Conservation (phyloP, 2,329 filamentous ascomycete species). For the Trichoderma atroviride region DNA sequence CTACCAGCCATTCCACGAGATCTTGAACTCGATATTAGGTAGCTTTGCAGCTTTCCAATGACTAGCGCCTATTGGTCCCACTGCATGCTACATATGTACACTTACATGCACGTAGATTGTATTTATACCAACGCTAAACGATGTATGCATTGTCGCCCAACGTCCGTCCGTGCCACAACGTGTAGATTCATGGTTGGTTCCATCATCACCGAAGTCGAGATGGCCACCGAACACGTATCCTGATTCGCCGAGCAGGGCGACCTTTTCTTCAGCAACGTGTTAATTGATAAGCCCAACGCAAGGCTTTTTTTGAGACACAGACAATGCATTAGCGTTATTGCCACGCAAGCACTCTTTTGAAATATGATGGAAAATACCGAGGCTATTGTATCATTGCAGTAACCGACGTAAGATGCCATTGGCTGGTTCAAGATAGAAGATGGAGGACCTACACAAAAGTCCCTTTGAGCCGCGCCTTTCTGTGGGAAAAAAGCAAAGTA, state of each 20-base stretch:
- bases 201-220: not conserved
- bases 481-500: not conserved
- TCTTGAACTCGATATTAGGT: no score
- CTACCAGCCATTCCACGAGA: not conserved
- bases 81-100: not conserved
- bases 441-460: not conserved
- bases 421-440: not conserved
- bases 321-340: not conserved
- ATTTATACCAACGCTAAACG: not conserved
- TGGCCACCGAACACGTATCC: not conserved
- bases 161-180: not conserved
- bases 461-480: not conserved
- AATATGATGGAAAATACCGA: not conserved
- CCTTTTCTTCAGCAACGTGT: not conserved
- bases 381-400: not conserved
- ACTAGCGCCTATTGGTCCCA: not conserved
- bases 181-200: not conserved
- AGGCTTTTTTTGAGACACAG: not conserved
- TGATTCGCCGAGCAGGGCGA: not conserved
- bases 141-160: not conserved
- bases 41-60: not conserved
- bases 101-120: not conserved
- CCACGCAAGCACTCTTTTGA: not conserved
- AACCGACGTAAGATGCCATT: not conserved
- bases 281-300: not conserved